Base-by-base conservation (phyloP, 495 filamentous ascomycete species). In the Lepraria neglecta region DNA sequence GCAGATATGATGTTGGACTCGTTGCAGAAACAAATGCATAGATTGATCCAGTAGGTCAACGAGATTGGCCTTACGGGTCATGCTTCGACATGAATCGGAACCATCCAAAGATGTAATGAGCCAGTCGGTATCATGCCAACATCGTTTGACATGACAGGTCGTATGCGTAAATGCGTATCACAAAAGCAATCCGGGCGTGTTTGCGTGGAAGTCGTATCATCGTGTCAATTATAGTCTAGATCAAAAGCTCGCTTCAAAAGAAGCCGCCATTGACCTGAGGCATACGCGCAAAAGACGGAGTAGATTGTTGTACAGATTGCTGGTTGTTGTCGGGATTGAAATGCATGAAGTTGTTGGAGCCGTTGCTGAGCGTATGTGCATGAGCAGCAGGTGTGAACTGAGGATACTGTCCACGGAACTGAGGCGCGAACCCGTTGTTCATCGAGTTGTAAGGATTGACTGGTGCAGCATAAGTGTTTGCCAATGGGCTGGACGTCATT, bases 181-280 rank as follows among this genome's bases (percentile, higher is more conserved):
- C 31, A 15, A 52, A 52, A 52, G 58, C 40, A 33, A 60, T 27
- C 33, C 48, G 42, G 50, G 27, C 59, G 51, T 61, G n/a, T 33
- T 53, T 56, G 35, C 53, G 53, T 56, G 42, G 38, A 56, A 43
- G 55, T 65, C 63, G 63, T 65, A 17, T 61, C 58, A 44, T 65
- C 59, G 35, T 61, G 38, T 64, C 47, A 38, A 60, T 50, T 64
- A 64, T 56, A 64, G 56, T 54, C 44, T 62, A 62, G 53, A 58
- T 56, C 31, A 35, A 44, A 17, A 15, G 30, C 19, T 51, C 17
- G 30, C 61, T 65, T 61, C 52, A 67, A 27, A 67, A 67, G 65
- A 65, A 65, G 54, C 52, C 52, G 46, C 67, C 67, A 33, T 68
- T 66, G 46, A 62, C 63, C 56, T 68, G 67, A 43, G 64, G 64